Base-by-base conservation (phyloP, 163 green algal species). In the Scenedesmus sp. region DNA sequence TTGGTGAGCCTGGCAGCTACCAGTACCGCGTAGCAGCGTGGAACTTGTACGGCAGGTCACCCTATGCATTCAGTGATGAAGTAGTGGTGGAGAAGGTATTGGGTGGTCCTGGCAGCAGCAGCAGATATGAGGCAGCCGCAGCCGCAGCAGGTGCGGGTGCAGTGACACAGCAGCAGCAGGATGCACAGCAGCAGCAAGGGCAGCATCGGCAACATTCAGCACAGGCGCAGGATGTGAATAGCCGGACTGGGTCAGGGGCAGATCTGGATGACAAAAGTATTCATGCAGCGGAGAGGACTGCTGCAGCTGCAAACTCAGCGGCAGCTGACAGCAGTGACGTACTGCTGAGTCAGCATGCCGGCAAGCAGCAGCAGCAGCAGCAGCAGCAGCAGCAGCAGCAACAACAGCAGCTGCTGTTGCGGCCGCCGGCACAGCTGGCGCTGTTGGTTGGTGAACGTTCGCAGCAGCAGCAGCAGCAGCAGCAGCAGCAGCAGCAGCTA, bases 21-120 rank as follows among this genome's bases (percentile, higher is more conserved):
- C 81, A 84, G 81, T 92, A 92, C 16, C 73, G 88, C 1, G 34
- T 92, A 6, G 77, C 82, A 60, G 88, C 88, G 2, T 92, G 88
- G 88, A 92, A 89, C 23, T 3, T 92, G 60, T 88, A 88, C 81
- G 88, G 88, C 15, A 16, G 88, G 10, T 87, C 55, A 55, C 23
- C 74, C 9, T 91, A 77, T 20, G 87, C 56, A 12, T 20, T 91
- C n/a, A 91, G 87, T 34, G 23, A 52, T 56, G 70, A 91, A 1
- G 73, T 91, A 9, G 16, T 56, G 0, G 86, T 90, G 34, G 60
- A 88, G 18, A 4, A 12, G 6, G 6, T 79, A 16, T 3, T 13
- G 23, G 23, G 23, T 13, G 4, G 23, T 46, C 70, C 12, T 23
- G 6, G 23, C 20, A 52, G 57, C 0, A 26, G 46, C 76, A 20